phyloP scores from a whole-genome alignment of 345 rosid genomes.

The Euphorbia tirucalli region DNA sequence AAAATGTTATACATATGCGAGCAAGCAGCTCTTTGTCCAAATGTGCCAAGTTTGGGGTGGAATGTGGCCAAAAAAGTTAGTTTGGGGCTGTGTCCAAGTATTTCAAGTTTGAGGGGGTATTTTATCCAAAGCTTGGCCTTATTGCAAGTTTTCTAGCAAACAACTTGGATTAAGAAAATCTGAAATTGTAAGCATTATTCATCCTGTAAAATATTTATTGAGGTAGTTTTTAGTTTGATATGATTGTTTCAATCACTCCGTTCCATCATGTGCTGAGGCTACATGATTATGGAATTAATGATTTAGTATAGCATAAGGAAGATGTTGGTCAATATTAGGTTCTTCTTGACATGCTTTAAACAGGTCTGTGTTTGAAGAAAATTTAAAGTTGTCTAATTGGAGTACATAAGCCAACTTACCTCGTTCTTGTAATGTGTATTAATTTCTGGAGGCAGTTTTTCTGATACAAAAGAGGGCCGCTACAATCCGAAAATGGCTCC shows the following conservation, averaged over 20 bases:
- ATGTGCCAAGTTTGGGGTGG: no score
- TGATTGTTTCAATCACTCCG: neutral
- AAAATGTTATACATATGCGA: no score
- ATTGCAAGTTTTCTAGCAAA: neutral
- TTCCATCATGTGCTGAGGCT: neutral
- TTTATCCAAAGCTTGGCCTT: neutral
- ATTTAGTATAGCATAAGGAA: neutral
- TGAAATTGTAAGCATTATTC: no score
- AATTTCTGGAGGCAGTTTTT: constrained; percentile 74
- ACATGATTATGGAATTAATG: neutral
- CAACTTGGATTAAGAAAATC: neutral
- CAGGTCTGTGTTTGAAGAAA: neutral
- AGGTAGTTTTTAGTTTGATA: neutral
- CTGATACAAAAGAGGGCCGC: constrained; percentile 94
- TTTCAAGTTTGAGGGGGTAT: no score
- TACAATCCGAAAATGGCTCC: constrained; percentile 93
- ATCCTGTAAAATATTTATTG: neutral
- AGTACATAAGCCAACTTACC: neutral
- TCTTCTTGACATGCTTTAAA: neutral
- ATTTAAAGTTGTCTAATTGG: constrained; percentile 1
- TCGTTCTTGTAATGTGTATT: constrained; percentile 14
- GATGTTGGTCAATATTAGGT: neutral
- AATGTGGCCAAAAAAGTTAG: no score
- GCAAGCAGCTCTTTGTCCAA: no score
- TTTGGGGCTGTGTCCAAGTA: no score